A percentile compares a stretch with the other conserved stretches of the same genome.
phyloP scores from a whole-genome alignment of 805 yeast species.

The Clavispora carvajalis region DNA sequence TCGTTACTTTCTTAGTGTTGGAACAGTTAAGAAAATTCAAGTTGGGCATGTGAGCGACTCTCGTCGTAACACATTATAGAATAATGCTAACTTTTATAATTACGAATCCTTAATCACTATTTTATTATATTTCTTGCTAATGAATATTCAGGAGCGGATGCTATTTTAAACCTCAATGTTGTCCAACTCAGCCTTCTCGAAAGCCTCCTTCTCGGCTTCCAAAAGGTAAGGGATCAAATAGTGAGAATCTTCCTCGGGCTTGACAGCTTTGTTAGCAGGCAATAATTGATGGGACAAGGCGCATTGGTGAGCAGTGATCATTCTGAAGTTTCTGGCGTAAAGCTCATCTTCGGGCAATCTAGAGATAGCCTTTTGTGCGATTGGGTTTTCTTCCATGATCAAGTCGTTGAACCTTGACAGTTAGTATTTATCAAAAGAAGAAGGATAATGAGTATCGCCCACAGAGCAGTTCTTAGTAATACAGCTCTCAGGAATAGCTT shows the following conservation, averaged over 20 bases:
- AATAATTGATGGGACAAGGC: constrained; percentile 78
- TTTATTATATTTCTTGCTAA: background rate
- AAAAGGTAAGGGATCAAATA: constrained; percentile 84
- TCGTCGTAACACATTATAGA: constrained; percentile 32
- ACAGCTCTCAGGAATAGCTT: background rate
- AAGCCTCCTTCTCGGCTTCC: constrained; percentile 90
- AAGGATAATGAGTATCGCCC: background rate
- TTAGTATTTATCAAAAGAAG: constrained; percentile 11
- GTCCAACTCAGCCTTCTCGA: constrained; percentile 86
- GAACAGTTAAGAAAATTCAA: constrained; percentile 56
- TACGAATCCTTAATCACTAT: background rate
- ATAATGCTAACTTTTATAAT: background rate
- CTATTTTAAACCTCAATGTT: constrained; percentile 43
- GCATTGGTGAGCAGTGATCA: constrained; percentile 86
- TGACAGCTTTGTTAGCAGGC: constrained; percentile 72
- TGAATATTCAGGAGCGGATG: constrained; percentile 1
- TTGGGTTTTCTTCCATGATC: constrained; percentile 80
- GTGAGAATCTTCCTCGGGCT: constrained; percentile 74
- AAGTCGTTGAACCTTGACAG: constrained; percentile 69
- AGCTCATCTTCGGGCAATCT: constrained; percentile 82
- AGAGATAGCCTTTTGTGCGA: constrained; percentile 77
- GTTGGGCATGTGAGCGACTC: constrained; percentile 41
- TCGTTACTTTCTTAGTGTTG: constrained; percentile 61
- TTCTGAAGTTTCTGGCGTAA: constrained; percentile 90
- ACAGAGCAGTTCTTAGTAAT: no score